Evolutionary conservation across 129 eudicot genomes (phyloP).

Genomic region (Arctium minus): DNA sequence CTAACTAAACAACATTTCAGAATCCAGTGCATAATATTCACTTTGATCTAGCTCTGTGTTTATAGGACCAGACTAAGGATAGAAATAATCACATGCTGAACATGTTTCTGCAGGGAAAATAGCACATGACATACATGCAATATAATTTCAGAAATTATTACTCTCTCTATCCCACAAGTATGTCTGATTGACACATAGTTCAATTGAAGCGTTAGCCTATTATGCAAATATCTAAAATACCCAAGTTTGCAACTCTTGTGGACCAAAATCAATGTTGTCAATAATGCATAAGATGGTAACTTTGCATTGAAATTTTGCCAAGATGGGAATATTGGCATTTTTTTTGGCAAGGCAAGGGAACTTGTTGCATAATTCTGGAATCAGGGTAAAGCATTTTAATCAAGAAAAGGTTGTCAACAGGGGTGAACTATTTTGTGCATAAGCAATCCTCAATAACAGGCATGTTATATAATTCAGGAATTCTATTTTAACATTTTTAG

Average conservation of each 20-base stretch:
- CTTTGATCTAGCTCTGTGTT: background rate
- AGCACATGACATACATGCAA: background rate
- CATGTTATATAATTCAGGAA: constrained; percentile 4
- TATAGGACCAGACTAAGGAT: background rate
- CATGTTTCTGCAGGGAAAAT: background rate
- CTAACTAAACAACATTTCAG: background rate
- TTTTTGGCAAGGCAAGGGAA: background rate
- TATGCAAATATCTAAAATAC: background rate
- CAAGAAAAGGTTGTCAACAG: background rate
- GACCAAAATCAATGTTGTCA: background rate
- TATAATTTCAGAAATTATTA: too few relatives aligned
- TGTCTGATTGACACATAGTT: too few relatives aligned
- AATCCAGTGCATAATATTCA: background rate
- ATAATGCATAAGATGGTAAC: background rate
- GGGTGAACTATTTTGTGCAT: background rate
- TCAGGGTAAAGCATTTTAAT: background rate
- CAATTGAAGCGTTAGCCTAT: too few relatives aligned
- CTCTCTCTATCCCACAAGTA: too few relatives aligned
- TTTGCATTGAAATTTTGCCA: background rate
- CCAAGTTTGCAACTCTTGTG: background rate
- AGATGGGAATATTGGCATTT: background rate
- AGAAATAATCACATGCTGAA: too few relatives aligned
- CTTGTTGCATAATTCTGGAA: background rate
- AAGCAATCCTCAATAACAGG: constrained; percentile 5
- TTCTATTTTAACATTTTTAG: background rate